Evolutionary conservation across 148 eudicot genomes (phyloP), one percentile per base, ranked within the genome.

Genomic region (Rhododendron williamsianum): DNA sequence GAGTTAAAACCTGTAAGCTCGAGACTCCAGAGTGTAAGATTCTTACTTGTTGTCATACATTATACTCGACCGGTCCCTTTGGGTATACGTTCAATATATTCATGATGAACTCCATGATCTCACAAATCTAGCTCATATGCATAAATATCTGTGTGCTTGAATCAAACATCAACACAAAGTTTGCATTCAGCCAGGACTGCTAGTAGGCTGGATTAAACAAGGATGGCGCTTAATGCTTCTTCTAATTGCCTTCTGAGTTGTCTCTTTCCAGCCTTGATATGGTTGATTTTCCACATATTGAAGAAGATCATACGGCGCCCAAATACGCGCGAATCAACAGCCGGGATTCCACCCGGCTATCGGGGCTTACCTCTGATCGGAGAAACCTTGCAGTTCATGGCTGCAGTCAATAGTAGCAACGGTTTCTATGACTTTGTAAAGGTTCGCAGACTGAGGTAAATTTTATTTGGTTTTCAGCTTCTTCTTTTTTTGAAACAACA

Each of bases 341-440:
- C 65, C 4, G 46, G 65, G 38, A 69, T 78, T 36, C 89, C 89
- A 2, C 91, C 91, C 2, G 91, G 93, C 81, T 87, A 87, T 30
- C 87, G 84, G 86, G 89, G 89, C 4, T 10, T 88, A 21, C 93
- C 93, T 19, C 81, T 86, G 83, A 30, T 91, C 13, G 93, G 93
- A 86, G 93, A 91, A 76, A 90, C 93, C n/a, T 86, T 91, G 23
- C 91, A 91, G 27, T 88, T 91, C 86, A 82, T 91, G 86, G 87
- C 87, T 36, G 87, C 91, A 46, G 86, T 81, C 83, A 87, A 91
- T 38, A 85, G 88, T 82, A 82, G 85, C 84, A 78, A 87, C 56
- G 91, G 91, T 11, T 88, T 90, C 85, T 91, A 91, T 85, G 87
- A 81, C 51, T 91, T 91, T 81, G 93, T 90, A 48, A 87, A 86